Percentiles rank a stretch among this genome's conserved stretches.
These are phyloP conservation scores for Cryptococcus floricola DNA, from an alignment of 1,284 basidiomycete species.

Conservation along the genomic window DNA sequence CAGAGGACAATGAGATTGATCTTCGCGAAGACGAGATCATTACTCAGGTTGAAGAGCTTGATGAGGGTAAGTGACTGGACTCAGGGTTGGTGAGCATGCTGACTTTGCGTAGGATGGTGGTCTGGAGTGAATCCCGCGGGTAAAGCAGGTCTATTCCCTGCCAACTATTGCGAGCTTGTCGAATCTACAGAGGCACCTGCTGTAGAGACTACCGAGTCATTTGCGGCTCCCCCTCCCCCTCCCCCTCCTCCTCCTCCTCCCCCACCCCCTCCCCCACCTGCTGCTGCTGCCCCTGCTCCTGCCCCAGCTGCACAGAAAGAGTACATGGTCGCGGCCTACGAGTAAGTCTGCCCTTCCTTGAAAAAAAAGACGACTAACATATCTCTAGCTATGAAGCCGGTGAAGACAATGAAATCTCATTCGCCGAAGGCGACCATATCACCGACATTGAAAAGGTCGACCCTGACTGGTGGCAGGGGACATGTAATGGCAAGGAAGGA, in stretches of 20 bases:
- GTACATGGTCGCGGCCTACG: constrained; percentile 33
- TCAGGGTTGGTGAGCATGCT: not conserved
- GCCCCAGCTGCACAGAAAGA: constrained; percentile 14
- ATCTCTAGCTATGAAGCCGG: constrained; percentile 69
- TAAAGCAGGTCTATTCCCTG: constrained; percentile 62
- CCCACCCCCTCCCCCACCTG: constrained; percentile 8
- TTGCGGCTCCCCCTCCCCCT: constrained; percentile 3
- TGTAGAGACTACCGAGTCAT: constrained; percentile 25
- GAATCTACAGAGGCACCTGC: constrained; percentile 45
- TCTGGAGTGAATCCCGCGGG: constrained; percentile 64
- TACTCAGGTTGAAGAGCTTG: constrained; percentile 75
- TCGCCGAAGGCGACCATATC: constrained; percentile 75
- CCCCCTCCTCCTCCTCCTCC: constrained; percentile 8
- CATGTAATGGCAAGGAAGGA: constrained; percentile 62
- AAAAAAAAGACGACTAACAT: not conserved
- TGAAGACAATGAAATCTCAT: constrained; percentile 84
- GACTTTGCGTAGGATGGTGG: constrained; percentile 61
- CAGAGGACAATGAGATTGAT: constrained; percentile 65
- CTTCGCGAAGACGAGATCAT: constrained; percentile 77
- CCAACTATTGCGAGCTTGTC: constrained; percentile 77
- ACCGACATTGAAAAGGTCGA: constrained; percentile 52
- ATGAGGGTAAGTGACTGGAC: constrained; percentile 55
- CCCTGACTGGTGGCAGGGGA: constrained; percentile 89
- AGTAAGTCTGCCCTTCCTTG: constrained; percentile 10
- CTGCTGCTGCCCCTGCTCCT: constrained; percentile 7